Conservation (phyloP, 176 grass and related monocot species). For the Eragrostis curvula region DNA sequence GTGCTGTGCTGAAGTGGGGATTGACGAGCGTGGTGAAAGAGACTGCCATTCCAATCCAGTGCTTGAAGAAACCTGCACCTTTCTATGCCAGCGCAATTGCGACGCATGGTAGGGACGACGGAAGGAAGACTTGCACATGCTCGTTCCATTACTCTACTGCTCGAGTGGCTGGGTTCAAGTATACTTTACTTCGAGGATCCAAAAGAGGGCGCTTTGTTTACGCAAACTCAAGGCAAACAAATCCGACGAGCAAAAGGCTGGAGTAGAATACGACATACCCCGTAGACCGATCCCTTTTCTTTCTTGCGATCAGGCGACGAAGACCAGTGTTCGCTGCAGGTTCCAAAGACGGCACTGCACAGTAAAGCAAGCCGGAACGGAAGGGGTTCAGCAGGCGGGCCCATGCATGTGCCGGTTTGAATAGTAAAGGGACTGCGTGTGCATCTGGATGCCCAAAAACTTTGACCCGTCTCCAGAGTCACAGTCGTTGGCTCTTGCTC, state of each 20-base stretch:
- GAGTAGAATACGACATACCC: background rate
- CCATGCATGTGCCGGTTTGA: background rate
- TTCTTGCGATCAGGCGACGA: background rate
- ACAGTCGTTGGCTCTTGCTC: background rate
- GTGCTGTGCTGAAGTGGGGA: too few species aligned
- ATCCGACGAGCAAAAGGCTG: background rate
- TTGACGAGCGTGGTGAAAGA: too few species aligned
- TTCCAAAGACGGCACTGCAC: background rate
- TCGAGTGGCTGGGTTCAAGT: too few species aligned
- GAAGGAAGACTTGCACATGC: background rate
- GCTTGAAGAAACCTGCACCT: background rate
- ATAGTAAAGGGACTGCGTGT: background rate
- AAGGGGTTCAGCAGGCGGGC: too few species aligned
- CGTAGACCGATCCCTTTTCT: background rate
- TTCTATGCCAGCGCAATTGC: background rate
- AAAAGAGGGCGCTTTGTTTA: background rate
- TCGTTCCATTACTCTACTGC: too few species aligned
- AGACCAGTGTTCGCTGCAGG: background rate
- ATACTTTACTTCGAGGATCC: background rate
- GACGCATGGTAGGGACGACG: background rate
- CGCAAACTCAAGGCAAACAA: background rate
- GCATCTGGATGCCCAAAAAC: background rate
- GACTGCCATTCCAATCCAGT: background rate
- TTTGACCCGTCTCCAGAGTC: conserved; percentile 24
- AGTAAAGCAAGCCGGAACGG: background rate